These are phyloP conservation scores for Fusarium oligoseptatum DNA, from an alignment of 2,329 filamentous ascomycete species.

Conservation along the genomic window DNA sequence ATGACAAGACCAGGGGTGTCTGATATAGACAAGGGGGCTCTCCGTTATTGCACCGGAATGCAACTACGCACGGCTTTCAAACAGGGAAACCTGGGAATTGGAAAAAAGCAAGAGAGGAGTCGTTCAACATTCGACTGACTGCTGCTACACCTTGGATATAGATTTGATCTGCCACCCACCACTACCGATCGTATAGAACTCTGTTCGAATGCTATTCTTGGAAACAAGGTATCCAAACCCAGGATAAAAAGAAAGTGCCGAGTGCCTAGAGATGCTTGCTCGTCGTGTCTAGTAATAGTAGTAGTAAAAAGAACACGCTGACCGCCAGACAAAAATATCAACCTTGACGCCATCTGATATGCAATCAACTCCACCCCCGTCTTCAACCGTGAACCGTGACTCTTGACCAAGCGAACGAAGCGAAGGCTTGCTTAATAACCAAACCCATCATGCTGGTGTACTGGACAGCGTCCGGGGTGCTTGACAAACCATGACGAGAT, in stretches of 20 bases:
- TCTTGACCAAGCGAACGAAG: constrained; percentile 8
- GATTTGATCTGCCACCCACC: constrained; percentile 4
- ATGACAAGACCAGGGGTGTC: background rate
- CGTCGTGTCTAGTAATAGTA: constrained; percentile 33
- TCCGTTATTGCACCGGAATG: constrained; percentile 5
- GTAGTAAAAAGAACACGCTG: constrained; percentile 29
- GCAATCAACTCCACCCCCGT: constrained; percentile 22
- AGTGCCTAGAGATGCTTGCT: constrained; percentile 24
- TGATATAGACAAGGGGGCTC: background rate
- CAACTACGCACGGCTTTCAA: background rate
- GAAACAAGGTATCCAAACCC: constrained; percentile 18
- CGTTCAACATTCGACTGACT: background rate
- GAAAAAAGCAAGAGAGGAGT: background rate
- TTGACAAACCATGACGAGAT: constrained; percentile 73
- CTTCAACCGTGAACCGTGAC: constrained; percentile 6
- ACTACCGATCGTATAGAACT: background rate
- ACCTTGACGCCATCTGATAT: constrained; percentile 39
- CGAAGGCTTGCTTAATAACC: constrained; percentile 57
- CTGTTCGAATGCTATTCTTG: constrained; percentile 1
- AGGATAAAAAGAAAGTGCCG: constrained; percentile 32
- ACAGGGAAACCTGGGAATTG: background rate
- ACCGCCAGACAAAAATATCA: constrained; percentile 17
- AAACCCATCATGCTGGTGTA: constrained; percentile 74
- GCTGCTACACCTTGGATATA: background rate
- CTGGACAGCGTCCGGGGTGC: constrained; percentile 73